Evolutionary conservation across 805 yeast species (phyloP).

Genomic region (Candida sithepensis): DNA sequence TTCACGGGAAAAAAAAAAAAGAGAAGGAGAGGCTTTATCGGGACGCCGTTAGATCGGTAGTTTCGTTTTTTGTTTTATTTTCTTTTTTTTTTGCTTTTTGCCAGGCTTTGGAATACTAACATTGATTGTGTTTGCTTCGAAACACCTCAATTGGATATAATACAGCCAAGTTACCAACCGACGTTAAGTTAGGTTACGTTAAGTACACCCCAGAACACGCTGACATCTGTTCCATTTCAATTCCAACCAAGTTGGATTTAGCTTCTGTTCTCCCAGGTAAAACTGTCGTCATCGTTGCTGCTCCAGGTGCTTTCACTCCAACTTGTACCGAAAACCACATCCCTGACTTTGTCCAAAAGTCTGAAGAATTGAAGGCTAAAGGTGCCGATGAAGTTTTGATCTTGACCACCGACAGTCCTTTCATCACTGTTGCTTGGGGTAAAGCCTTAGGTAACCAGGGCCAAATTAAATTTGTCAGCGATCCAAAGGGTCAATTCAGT

Average conservation of each 20-base stretch:
- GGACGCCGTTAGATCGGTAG: too few relatives aligned
- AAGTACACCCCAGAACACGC: constrained; percentile 38
- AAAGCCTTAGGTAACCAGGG: constrained; percentile 40
- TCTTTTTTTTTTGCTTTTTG: too few relatives aligned
- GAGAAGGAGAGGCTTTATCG: too few relatives aligned
- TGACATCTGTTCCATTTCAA: constrained; percentile 37
- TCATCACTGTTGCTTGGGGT: constrained; percentile 43
- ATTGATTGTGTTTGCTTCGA: neutral
- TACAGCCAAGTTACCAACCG: constrained; percentile 28
- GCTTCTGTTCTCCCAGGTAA: constrained; percentile 34
- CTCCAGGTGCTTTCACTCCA: constrained; percentile 51
- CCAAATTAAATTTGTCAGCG: constrained; percentile 52
- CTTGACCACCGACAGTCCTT: constrained; percentile 40
- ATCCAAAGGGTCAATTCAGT: constrained; percentile 60
- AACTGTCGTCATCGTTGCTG: constrained; percentile 38
- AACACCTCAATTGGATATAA: neutral
- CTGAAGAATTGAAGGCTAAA: constrained; percentile 34
- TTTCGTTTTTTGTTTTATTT: neutral
- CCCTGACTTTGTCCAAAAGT: constrained; percentile 35
- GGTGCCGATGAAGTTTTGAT: constrained; percentile 38
- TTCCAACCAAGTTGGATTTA: constrained; percentile 36
- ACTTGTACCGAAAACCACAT: constrained; percentile 43
- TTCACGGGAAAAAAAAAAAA: too few relatives aligned
- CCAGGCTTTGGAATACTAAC: neutral
- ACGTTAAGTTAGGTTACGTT: constrained; percentile 35